Base-by-base conservation (phyloP, 768 basidiomycete genomes). In the Suillus plorans region DNA sequence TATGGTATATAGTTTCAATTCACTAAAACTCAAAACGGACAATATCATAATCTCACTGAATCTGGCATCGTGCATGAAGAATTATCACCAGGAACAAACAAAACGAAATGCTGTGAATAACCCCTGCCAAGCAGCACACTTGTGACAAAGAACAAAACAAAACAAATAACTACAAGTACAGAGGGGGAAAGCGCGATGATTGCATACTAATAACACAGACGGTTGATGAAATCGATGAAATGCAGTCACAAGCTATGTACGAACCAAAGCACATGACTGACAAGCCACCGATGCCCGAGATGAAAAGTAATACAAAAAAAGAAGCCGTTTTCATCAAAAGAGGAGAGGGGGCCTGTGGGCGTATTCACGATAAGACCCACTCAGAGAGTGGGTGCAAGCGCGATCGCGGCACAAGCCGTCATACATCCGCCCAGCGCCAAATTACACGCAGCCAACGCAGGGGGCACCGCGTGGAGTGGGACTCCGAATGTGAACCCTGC, bases 351-450 rank as follows among this genome's bases (percentile, higher is more conserved):
- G 41, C 39, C 25, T 10, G 16, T 28, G 10, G 39, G 25, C 58
- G 18, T 9, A 42, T 59, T 59, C 58, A 31, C 28, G 58, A 20
- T 20, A 1, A 3, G 12, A 59, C 25, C 18, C 44, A 18, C 34
- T 74, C 63, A 77, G 16, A 67, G 74, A n/a, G 36, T 71, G 4
- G 74, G 76, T 2, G 71, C 66, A 39, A 74, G 67, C 1, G 69
- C 69, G 0, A 45, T 42, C 7, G n/a, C 20, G 1, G 72, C 74
- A 13, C 74, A 75, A 2, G 71, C 60, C 0, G 60, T 69, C 74
- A 73, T 76, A 45, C 74, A 75, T 0, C 62, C 59, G 2, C 74
- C 75, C 0, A 74, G 47, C 8, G 1, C 72, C 4, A 39, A 55
- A 3, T 75, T 75, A 9, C 75, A 75, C 1, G 20, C 72, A 3